Conservation (phyloP, 108 stramenopile genomes). For the Skeletonema marinoi region DNA sequence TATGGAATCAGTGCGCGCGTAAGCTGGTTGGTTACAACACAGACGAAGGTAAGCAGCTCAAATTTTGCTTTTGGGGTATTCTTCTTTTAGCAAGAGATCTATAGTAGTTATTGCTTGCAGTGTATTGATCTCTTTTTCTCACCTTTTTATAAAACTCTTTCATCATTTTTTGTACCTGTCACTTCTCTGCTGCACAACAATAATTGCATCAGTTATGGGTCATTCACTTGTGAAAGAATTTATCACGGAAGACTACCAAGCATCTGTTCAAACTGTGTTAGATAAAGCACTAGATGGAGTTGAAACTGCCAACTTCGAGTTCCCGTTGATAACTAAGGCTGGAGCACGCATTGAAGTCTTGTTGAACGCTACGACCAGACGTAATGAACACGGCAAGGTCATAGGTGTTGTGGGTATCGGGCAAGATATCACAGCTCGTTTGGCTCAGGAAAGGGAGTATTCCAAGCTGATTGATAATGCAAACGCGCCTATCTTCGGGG, state of each 20-base stretch:
- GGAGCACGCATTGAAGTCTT: conserved; percentile 31
- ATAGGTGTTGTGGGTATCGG: conserved; percentile 67
- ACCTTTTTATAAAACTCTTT: too few relatives aligned
- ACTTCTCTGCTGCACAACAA: conserved; percentile 26
- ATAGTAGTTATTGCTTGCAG: too few relatives aligned
- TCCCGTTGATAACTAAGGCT: conserved; percentile 38
- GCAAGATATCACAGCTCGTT: conserved; percentile 77
- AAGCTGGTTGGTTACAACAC: too few relatives aligned
- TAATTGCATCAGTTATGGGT: neutral
- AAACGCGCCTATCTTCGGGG: conserved; percentile 86
- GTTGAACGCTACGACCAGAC: conserved; percentile 69
- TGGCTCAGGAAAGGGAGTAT: conserved; percentile 57
- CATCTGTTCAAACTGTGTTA: too few relatives aligned
- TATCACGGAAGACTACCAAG: conserved; percentile 5
- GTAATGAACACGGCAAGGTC: conserved; percentile 61
- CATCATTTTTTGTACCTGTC: too few relatives aligned
- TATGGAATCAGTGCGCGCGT: too few relatives aligned
- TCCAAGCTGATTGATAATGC: conserved; percentile 77
- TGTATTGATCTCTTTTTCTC: too few relatives aligned
- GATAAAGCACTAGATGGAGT: neutral
- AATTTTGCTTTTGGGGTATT: too few relatives aligned
- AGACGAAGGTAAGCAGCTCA: too few relatives aligned
- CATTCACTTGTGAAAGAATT: too few relatives aligned
- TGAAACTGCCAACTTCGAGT: conserved; percentile 49
- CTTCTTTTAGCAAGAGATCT: too few relatives aligned